Conservation (phyloP, 371 early-diverging fungal species). For the Mortierella sp. region DNA sequence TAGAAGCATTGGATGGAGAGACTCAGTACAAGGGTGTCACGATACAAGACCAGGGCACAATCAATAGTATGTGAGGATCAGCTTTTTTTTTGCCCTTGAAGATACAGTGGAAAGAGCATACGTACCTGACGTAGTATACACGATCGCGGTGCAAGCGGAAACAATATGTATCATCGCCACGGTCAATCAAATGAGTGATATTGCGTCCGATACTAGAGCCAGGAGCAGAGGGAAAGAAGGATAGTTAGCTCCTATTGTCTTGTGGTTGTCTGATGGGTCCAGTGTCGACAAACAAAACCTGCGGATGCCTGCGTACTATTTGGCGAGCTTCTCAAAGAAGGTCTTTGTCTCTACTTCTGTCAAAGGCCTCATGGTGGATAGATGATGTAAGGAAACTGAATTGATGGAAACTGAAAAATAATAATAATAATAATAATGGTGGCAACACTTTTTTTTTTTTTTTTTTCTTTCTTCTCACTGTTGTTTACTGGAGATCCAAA, state of each 20-base stretch:
- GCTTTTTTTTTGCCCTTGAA: no score
- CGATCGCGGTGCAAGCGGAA: slow-evolving; percentile 94
- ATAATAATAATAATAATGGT: no score
- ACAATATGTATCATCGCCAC: slow-evolving; percentile 95
- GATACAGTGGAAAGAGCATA: no score
- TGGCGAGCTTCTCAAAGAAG: slow-evolving; percentile 95
- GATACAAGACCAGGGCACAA: no score
- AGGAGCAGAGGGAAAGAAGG: not conserved
- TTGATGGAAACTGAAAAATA: not conserved
- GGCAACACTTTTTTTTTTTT: slow-evolving; percentile 1
- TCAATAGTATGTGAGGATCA: no score
- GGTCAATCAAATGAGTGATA: slow-evolving; percentile 93
- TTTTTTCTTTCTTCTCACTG: not conserved
- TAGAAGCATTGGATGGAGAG: slow-evolving; percentile 26
- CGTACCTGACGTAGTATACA: slow-evolving; percentile 94
- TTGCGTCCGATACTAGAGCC: slow-evolving; percentile 89
- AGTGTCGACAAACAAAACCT: slow-evolving; percentile 40
- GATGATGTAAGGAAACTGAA: not conserved
- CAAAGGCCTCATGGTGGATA: slow-evolving; percentile 84
- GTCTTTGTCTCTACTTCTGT: slow-evolving; percentile 96
- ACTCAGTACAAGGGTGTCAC: not conserved
- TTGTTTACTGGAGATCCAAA: not conserved
- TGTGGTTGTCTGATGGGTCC: no score
- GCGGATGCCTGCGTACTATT: no score
- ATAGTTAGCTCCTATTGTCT: no score